Conservation (phyloP, 257 asterid genomes). For the Catharanthus roseus region DNA sequence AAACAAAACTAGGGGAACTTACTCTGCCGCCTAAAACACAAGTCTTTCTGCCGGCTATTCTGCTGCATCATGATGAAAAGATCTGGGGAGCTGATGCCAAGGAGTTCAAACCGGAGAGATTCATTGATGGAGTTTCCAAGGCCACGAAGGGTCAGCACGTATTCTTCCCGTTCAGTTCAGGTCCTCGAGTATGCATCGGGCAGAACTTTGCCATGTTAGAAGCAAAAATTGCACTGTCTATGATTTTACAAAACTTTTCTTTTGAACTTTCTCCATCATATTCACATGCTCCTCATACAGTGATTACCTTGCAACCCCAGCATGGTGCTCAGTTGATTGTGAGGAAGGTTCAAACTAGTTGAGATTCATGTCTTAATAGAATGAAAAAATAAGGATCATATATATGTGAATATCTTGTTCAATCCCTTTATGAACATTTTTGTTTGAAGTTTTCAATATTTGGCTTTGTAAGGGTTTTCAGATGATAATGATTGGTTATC, state of each 20-base stretch:
- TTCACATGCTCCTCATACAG: conserved; percentile 4
- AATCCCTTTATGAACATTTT: not conserved
- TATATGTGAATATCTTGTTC: not conserved
- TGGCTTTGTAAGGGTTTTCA: no score
- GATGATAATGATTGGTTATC: no score
- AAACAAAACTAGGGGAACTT: conserved; percentile 20
- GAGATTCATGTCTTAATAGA: not conserved
- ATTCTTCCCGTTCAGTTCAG: not conserved
- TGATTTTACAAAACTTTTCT: conserved; percentile 10
- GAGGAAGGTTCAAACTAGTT: not conserved
- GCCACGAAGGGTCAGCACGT: conserved; percentile 18
- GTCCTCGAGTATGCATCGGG: conserved; percentile 7
- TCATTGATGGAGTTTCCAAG: conserved; percentile 19
- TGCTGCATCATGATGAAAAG: conserved; percentile 23
- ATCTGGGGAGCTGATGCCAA: conserved; percentile 30
- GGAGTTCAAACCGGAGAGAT: conserved; percentile 31
- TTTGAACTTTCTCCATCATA: conserved; percentile 12
- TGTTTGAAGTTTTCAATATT: no score
- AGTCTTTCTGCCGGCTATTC: conserved; percentile 14
- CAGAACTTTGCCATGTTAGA: conserved; percentile 13
- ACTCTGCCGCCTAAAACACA: conserved; percentile 20
- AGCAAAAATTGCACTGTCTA: conserved; percentile 10
- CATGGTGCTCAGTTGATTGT: conserved; percentile 10
- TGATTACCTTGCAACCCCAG: conserved; percentile 8
- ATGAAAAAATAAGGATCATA: no score